A percentile compares a stretch with the other conserved stretches of the same genome.
phyloP scores from a whole-genome alignment of 495 filamentous ascomycete genomes.

The Aeminium ludgeri region DNA sequence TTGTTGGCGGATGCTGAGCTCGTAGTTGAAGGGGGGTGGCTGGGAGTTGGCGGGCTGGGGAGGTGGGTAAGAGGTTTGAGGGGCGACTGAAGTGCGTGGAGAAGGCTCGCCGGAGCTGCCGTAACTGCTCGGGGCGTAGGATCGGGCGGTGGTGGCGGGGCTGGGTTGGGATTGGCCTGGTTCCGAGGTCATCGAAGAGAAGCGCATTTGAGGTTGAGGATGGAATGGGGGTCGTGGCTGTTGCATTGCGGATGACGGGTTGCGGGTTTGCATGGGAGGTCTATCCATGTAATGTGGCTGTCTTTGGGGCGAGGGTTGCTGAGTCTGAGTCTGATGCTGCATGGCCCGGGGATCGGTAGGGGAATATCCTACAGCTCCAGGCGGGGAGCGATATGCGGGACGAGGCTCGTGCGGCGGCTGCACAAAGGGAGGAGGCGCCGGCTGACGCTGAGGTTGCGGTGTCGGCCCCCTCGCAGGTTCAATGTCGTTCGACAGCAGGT shows the following conservation, averaged over 20 bases:
- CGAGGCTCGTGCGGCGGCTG: neutral
- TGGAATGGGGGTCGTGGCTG: neutral
- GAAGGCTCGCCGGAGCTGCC: slow-evolving; percentile 1
- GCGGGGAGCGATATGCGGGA: neutral
- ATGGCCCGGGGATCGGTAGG: neutral
- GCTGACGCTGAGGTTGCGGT: neutral
- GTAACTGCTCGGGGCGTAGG: neutral
- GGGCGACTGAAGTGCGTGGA: neutral
- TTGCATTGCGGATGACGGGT: neutral
- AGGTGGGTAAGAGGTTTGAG: neutral
- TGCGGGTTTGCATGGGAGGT: neutral
- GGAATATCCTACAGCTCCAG: neutral
- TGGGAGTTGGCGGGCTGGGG: neutral
- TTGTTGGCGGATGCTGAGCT: slow-evolving; percentile 69
- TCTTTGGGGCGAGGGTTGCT: neutral
- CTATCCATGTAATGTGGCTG: neutral
- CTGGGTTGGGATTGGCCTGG: neutral
- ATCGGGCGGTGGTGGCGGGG: neutral
- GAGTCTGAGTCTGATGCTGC: neutral
- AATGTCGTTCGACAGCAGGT: neutral
- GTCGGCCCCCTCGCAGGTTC: neutral
- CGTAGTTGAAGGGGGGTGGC: slow-evolving; percentile 19
- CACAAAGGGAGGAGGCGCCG: neutral
- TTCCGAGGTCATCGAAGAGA: neutral
- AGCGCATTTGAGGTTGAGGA: neutral